phyloP scores from a whole-genome alignment of 2,329 filamentous ascomycete species.

The Neurospora crassa region DNA sequence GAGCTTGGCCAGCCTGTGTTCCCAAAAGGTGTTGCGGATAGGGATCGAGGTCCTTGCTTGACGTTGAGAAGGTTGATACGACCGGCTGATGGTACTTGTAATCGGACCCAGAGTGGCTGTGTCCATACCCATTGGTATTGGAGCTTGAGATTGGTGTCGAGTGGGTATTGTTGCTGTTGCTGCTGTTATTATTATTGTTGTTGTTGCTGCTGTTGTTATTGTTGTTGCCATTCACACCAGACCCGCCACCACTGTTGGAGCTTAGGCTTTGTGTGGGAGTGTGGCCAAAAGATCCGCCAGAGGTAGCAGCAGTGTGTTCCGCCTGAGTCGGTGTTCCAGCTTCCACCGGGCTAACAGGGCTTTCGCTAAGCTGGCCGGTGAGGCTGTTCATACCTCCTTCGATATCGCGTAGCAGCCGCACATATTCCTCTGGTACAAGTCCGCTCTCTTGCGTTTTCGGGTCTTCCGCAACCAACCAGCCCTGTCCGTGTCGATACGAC shows the following conservation, averaged over 20 bases:
- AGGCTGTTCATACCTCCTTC: constrained; percentile 77
- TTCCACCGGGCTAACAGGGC: constrained; percentile 38
- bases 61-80: constrained; percentile 61
- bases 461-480: constrained; percentile 95
- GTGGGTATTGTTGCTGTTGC: constrained; percentile 12
- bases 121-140: constrained; percentile 37
- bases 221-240: constrained; percentile 7
- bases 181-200: constrained; percentile 6
- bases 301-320: constrained; percentile 32
- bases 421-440: constrained; percentile 92
- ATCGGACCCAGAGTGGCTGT: background rate
- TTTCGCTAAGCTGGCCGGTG: constrained; percentile 49
- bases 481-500: constrained; percentile 90
- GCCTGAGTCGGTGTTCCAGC: constrained; percentile 52
- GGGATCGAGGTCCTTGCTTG: constrained; percentile 58
- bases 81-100: constrained; percentile 51
- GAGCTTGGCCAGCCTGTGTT: constrained; percentile 50
- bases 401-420: constrained; percentile 83
- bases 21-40: constrained; percentile 58
- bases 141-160: constrained; percentile 11
- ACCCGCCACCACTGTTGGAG: constrained; percentile 20
- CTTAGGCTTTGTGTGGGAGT: constrained; percentile 31
- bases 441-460: constrained; percentile 91
- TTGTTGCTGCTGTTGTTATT: constrained; percentile 12
- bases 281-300: constrained; percentile 30